Evolutionary conservation across 148 eudicot species (phyloP), one percentile per base, ranked within the genome.

Genomic region (Heliamphora exappendiculata): DNA sequence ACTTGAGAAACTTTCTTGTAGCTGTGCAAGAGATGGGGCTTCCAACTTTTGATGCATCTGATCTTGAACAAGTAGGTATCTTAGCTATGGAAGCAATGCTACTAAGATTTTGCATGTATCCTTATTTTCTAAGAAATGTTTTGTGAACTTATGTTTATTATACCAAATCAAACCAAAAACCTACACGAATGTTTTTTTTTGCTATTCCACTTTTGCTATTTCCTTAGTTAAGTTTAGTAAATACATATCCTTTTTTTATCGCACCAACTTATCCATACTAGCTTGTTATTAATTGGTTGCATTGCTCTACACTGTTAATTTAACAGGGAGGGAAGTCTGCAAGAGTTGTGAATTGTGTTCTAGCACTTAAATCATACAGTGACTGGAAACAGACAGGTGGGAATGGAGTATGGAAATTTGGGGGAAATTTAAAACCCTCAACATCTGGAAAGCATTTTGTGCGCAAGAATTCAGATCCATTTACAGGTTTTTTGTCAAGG

Each of bases 1-100:
- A 96, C 75, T 95, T 93, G 58, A 87, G 99, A 81, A 96, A 96
- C 77, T 96, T 88, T 84, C 95, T 96, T 54, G 98, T 91, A 24
- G 94, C 97, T 13, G 89, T 86, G 24, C 89, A 84, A 85, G 88
- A 90, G 70, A 59, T 93, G 79, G 94, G 94, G 49, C 83, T 96
- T 63, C 99, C 99, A 70, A 88, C 94, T 44, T 96, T 96, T 81
- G 98, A 96, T 82, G 98, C 93, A 26, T 96, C 99, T 80, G 99
- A 96, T 89, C 90, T 96, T 24, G 99, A 90, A 76, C 97, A 95
- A 80, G 99, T 95, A 85, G 41, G 90, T 55, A 42, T 75, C 22
- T 34, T 59, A 20, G 7, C 42, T 28, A 74, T 29, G 14, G 41
- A 45, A 39, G 66, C 53, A 28, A 59, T 59, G 54, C 33, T 19